Conservation (phyloP, 345 rosid species). For the Brassica carinata region DNA sequence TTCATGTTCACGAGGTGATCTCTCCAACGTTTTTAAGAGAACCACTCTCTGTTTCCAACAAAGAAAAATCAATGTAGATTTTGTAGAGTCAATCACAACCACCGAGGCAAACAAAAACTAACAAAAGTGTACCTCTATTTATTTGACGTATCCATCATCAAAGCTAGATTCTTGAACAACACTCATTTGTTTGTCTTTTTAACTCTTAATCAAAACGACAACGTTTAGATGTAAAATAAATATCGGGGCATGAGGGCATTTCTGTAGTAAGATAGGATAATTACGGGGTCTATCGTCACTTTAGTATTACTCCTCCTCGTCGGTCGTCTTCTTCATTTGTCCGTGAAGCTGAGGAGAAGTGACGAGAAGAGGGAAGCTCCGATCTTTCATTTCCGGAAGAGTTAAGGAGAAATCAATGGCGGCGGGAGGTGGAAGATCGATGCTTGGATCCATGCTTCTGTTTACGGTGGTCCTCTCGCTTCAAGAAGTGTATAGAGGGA, state of each 20-base stretch:
- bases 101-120: slow-evolving; percentile 10
- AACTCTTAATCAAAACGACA: neutral
- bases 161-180: slow-evolving; percentile 72
- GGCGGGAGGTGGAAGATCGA: slow-evolving; percentile 70
- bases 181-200: slow-evolving; percentile 25
- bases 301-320: neutral
- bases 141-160: slow-evolving; percentile 72
- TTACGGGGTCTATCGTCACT: neutral
- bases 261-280: neutral
- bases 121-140: slow-evolving; percentile 65
- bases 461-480: slow-evolving; percentile 66
- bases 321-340: slow-evolving; percentile 10
- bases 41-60: slow-evolving; percentile 68
- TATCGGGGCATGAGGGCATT: neutral
- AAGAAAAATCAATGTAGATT: slow-evolving; percentile 1
- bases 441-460: slow-evolving; percentile 63
- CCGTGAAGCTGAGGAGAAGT: slow-evolving; percentile 10
- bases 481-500: slow-evolving; percentile 66
- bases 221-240: neutral
- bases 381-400: slow-evolving; percentile 8
- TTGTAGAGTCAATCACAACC: neutral
- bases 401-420: slow-evolving; percentile 50
- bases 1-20: slow-evolving; percentile 96
- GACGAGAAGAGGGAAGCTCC: neutral
- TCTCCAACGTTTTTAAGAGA: slow-evolving; percentile 87